Evolutionary conservation across 257 asterid species (phyloP), one percentile per base, ranked within the genome.

Genomic region (Vinca minor): DNA sequence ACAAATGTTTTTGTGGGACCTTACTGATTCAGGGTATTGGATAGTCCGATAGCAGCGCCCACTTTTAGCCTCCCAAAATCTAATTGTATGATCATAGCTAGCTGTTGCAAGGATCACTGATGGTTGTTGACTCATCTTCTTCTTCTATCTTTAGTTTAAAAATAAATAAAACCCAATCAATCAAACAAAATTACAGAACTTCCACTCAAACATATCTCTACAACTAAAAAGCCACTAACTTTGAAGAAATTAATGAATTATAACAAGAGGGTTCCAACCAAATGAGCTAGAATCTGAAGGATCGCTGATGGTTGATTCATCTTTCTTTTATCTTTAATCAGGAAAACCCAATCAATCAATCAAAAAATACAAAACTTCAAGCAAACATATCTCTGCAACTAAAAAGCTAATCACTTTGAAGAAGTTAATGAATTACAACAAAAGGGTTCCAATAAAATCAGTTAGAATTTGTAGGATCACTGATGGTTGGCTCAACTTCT

Each of bases 31-130:
- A 12, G 95, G 97, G 75, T 89, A 89, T 70, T 92, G 98, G 63
- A 92, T 87, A 57, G 96, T 92, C 58, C 96, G 79, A 78, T 82
- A 78, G 78, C 98, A 92, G 42, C 94, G 86, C 32, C 96, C 98
- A 31, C 94, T 87, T 67, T 89, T 87, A 0, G 97, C 97, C 72
- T 92, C 98, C 98, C 98, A 92, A 63, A 92, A 92, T 17, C 90
- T 85, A 75, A 92, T 92, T 13, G 98, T 92, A 76, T 89, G 97
- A 85, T 92, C 98, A 74, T 92, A 92, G 86, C 98, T 92, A 47
- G 97, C 95, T 7, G 98, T 92, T 4, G 97, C 98, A 67, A 92
- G 73, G 71, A 92, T 87, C 73, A 89, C 98, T 23, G 98, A 87
- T 63, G 98, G 96, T 60, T 97, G 96, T 50, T 88, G 98, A 68